Percentiles rank a stretch among this genome's conserved stretches.
These are phyloP conservation scores for Trichoderma afroharzianum DNA, from an alignment of 2,329 filamentous ascomycete genomes.

Conservation along the genomic window DNA sequence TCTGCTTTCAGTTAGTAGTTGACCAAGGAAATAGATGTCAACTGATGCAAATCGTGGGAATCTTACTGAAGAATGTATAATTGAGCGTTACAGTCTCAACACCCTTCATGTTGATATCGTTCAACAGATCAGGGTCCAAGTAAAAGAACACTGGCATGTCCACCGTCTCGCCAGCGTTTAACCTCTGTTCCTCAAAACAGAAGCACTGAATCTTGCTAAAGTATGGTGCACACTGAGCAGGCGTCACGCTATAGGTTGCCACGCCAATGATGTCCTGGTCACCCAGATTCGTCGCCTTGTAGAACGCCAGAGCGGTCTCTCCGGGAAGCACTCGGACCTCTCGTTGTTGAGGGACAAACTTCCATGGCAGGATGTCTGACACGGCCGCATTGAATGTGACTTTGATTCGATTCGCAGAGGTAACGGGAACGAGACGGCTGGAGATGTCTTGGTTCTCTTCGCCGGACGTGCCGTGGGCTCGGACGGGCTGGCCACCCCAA, in stretches of 20 bases:
- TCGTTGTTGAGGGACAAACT: slow-evolving; percentile 93
- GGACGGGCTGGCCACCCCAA: slow-evolving; percentile 90
- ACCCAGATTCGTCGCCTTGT: slow-evolving; percentile 90
- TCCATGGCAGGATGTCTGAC: slow-evolving; percentile 94
- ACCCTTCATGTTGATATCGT: slow-evolving; percentile 86
- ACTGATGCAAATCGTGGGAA: not conserved
- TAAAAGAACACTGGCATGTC: slow-evolving; percentile 99
- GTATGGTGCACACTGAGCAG: slow-evolving; percentile 91
- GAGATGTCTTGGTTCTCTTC: slow-evolving; percentile 58
- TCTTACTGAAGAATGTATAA: slow-evolving; percentile 97
- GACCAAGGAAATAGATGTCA: not conserved
- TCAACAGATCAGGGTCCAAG: slow-evolving; percentile 90
- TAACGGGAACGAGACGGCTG: slow-evolving; percentile 75
- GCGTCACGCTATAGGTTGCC: slow-evolving; percentile 95
- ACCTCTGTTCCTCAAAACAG: slow-evolving; percentile 93
- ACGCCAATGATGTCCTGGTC: slow-evolving; percentile 95
- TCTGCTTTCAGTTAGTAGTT: slow-evolving; percentile 39
- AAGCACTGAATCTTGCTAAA: slow-evolving; percentile 99
- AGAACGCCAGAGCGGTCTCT: slow-evolving; percentile 95
- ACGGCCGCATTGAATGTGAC: slow-evolving; percentile 96
- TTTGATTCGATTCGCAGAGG: slow-evolving; percentile 75
- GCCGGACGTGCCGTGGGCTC: slow-evolving; percentile 60
- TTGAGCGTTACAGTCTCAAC: slow-evolving; percentile 94
- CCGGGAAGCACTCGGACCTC: slow-evolving; percentile 94
- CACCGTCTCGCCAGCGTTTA: slow-evolving; percentile 93